Percentiles rank a stretch among this genome's conserved stretches.
Evolutionary conservation across 2,329 filamentous ascomycete genomes (phyloP).

Genomic region (Fusarium oligoseptatum): DNA sequence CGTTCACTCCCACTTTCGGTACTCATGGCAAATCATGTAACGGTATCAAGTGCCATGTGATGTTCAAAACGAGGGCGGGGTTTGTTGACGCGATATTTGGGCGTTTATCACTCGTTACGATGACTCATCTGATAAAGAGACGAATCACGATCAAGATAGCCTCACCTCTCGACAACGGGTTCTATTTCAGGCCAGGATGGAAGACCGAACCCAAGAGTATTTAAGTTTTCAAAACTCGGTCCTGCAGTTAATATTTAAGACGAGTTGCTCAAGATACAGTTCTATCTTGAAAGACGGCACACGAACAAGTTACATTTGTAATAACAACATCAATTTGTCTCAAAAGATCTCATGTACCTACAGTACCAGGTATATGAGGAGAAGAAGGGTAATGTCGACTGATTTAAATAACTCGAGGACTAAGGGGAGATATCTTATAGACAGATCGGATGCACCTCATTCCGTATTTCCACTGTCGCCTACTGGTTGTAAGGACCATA

Average conservation of each 20-base stretch:
- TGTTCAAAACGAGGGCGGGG: not conserved
- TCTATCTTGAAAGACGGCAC: no score
- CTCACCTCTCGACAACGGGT: not conserved
- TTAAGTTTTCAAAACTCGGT: not conserved
- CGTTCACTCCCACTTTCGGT: not conserved
- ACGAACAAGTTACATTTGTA: no score
- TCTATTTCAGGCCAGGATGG: not conserved
- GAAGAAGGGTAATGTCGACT: not conserved
- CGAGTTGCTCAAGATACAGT: no score
- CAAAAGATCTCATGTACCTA: not conserved
- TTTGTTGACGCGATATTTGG: not conserved
- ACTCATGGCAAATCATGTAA: not conserved
- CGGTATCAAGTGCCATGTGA: not conserved
- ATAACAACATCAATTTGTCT: no score
- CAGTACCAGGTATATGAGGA: not conserved
- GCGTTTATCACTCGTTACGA: not conserved
- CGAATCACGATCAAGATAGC: not conserved
- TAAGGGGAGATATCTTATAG: not conserved
- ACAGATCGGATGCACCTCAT: not conserved
- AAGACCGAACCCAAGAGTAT: not conserved
- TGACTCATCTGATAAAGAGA: not conserved
- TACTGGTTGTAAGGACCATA: not conserved
- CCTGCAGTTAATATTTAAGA: not conserved
- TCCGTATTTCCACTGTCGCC: not conserved
- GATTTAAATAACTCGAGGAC: not conserved